Percentiles rank a stretch among this genome's conserved stretches.
phyloP scores from a whole-genome alignment of 345 rosid species.

The Linum tenue region DNA sequence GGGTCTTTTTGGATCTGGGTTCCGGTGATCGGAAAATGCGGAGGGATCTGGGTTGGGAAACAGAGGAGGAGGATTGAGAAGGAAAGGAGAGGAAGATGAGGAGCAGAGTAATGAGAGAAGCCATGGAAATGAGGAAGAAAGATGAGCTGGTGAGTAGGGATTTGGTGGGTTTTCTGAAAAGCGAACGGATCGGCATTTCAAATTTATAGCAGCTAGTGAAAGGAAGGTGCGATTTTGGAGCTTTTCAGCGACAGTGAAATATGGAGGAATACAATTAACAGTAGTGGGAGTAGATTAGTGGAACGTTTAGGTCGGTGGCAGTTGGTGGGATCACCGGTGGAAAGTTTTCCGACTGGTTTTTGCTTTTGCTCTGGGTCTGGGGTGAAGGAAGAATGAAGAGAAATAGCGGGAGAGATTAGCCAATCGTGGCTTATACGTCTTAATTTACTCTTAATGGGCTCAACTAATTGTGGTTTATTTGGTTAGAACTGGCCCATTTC shows the following conservation, averaged over 20 bases:
- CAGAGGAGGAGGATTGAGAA: conserved; percentile 8
- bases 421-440: not conserved
- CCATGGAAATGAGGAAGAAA: conserved; percentile 19
- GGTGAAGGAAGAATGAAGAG: not conserved
- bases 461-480: no score
- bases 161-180: not conserved
- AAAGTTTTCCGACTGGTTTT: not conserved
- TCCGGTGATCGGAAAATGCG: not conserved
- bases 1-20: not conserved
- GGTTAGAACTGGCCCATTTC: not conserved
- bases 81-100: conserved; percentile 16
- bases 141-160: not conserved
- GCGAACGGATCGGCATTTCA: not conserved
- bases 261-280: not conserved
- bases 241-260: not conserved
- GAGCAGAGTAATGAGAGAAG: conserved; percentile 17
- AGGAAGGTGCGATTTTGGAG: not conserved
- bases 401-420: not conserved
- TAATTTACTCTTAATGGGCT: no score
- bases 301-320: not conserved
- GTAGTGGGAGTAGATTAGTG: not conserved
- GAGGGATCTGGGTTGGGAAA: conserved; percentile 11
- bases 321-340: not conserved
- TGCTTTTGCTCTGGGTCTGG: no score
- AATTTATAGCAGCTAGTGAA: not conserved